Evolutionary conservation across 1,284 basidiomycete genomes (phyloP).

Genomic region (Leccinum solheimii): DNA sequence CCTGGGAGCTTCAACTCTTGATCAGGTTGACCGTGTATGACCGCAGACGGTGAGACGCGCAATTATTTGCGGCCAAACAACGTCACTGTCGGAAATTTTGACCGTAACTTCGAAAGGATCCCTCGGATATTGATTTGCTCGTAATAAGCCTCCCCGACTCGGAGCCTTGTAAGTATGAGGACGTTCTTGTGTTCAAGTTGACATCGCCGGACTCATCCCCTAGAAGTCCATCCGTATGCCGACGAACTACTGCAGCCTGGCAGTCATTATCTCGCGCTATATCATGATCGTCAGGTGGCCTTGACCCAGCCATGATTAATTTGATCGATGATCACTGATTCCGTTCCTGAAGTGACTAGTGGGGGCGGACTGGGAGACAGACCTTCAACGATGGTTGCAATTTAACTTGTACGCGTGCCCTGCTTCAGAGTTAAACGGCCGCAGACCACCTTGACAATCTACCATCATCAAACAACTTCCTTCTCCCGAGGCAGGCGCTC

Average conservation of each 20-base stretch:
- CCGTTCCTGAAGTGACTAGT: background rate
- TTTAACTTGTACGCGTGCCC: background rate
- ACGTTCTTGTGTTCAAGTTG: background rate
- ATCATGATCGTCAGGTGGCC: background rate
- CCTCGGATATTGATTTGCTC: background rate
- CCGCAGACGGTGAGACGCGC: background rate
- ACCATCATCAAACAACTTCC: background rate
- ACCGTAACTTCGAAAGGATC: background rate
- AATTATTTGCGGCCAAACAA: background rate
- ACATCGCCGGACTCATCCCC: background rate
- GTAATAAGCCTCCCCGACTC: background rate
- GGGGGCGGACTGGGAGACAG: background rate
- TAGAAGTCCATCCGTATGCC: background rate
- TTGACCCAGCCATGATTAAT: background rate
- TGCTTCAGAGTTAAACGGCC: background rate
- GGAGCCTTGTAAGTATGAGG: background rate
- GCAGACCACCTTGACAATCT: background rate
- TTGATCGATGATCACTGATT: background rate
- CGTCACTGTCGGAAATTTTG: background rate
- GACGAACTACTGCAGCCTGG: background rate
- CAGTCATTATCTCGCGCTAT: background rate
- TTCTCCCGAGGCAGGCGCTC: background rate
- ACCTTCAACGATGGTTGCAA: background rate
- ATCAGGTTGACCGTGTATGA: background rate
- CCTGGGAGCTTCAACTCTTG: background rate